A percentile compares a stretch with the other conserved stretches of the same genome.
phyloP scores from a whole-genome alignment of 2,329 filamentous ascomycete genomes.

The Didymella pinodella region DNA sequence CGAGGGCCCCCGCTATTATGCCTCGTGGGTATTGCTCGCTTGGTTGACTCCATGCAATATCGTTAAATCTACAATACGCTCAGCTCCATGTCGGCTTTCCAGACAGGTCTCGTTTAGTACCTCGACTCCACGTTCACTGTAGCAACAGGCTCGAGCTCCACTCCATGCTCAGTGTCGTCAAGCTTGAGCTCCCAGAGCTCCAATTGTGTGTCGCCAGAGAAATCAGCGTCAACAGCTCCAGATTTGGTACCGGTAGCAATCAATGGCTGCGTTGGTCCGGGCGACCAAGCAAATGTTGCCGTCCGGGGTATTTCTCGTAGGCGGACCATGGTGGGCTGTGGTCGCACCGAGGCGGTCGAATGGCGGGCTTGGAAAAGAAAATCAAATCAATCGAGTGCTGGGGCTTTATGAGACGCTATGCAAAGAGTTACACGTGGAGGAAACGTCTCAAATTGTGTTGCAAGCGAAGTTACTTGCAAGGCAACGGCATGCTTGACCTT shows the following conservation, averaged over 20 bases:
- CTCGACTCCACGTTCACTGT: conserved; percentile 89
- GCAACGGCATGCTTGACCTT: conserved; percentile 40
- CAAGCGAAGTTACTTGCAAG: conserved; percentile 29
- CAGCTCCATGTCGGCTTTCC: conserved; percentile 24
- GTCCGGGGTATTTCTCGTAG: conserved; percentile 96
- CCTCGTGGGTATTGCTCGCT: conserved; percentile 81
- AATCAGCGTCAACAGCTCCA: conserved; percentile 94
- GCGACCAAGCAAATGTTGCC: conserved; percentile 96
- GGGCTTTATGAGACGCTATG: conserved; percentile 22
- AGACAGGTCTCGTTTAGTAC: conserved; percentile 57
- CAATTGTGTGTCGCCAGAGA: conserved; percentile 95
- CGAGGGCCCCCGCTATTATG: conserved; percentile 92
- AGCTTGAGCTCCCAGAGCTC: conserved; percentile 95
- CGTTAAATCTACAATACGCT: conserved; percentile 77
- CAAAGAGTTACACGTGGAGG: conserved; percentile 29
- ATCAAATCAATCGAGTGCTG: conserved; percentile 27
- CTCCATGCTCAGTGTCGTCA: conserved; percentile 75
- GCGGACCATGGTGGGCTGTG: conserved; percentile 77
- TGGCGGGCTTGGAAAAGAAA: conserved; percentile 27
- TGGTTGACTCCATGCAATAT: conserved; percentile 90
- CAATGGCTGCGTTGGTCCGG: conserved; percentile 77
- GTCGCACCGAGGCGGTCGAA: conserved; percentile 42
- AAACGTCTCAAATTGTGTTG: conserved; percentile 28
- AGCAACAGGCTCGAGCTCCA: conserved; percentile 85
- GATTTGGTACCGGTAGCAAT: conserved; percentile 93